phyloP scores from a whole-genome alignment of 305 asterid species.

The Fraxinus dipetala region DNA sequence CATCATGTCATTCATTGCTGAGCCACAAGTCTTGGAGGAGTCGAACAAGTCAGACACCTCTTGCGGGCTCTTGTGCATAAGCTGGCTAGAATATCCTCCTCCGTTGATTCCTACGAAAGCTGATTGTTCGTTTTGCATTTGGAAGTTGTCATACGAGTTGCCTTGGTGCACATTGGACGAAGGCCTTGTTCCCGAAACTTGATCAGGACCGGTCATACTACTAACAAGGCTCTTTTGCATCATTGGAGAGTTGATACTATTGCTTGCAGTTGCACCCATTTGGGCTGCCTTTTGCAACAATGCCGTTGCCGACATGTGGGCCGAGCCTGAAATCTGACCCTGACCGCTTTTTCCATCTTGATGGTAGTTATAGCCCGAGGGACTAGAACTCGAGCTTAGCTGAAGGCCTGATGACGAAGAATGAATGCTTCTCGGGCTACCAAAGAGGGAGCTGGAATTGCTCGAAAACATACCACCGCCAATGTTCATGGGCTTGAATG shows the following conservation, averaged over 20 bases:
- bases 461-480: constrained; percentile 57
- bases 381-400: constrained; percentile 54
- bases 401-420: constrained; percentile 73
- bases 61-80: constrained; percentile 45
- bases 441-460: constrained; percentile 56
- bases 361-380: constrained; percentile 41
- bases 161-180: constrained; percentile 1
- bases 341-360: constrained; percentile 39
- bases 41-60: constrained; percentile 45
- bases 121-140: constrained; percentile 33
- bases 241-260: constrained; percentile 59
- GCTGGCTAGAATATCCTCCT: constrained; percentile 30
- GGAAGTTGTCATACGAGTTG: constrained; percentile 35
- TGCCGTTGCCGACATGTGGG: constrained; percentile 86
- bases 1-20: constrained; percentile 50
- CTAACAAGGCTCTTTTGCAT: constrained; percentile 59
- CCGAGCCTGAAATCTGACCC: constrained; percentile 45
- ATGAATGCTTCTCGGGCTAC: constrained; percentile 51
- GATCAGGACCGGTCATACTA: constrained; percentile 57
- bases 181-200: constrained; percentile 19
- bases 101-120: constrained; percentile 23
- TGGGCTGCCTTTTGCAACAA: constrained; percentile 85
- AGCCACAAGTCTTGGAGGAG: constrained; percentile 29
- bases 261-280: constrained; percentile 68
- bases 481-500: constrained; percentile 81